phyloP scores from a whole-genome alignment of 768 basidiomycete species.

The Tulasnella sp. region DNA sequence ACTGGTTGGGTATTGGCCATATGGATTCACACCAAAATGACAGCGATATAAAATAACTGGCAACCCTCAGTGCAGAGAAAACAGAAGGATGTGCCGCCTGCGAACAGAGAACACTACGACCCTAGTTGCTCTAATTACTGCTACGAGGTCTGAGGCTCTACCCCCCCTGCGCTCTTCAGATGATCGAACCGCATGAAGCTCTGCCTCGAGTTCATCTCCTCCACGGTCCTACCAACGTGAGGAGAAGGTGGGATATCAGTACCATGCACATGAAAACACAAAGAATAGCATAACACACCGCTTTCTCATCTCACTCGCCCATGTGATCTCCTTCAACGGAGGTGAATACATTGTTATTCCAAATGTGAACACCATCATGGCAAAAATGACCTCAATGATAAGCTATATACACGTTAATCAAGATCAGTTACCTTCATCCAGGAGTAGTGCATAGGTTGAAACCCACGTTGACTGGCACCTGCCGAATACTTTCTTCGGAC shows the following conservation, averaged over 20 bases:
- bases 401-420: conserved; percentile 43
- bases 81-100: too few species aligned
- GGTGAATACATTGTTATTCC: conserved; percentile 66
- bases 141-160: too few species aligned
- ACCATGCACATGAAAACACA: neutral
- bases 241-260: neutral
- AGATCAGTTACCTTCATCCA: neutral
- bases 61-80: too few species aligned
- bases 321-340: conserved; percentile 67
- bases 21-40: too few species aligned
- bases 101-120: too few species aligned
- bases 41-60: too few species aligned
- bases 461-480: conserved; percentile 12
- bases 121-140: too few species aligned
- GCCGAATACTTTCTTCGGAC: conserved; percentile 10
- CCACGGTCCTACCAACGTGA: conserved; percentile 43
- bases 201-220: conserved; percentile 61
- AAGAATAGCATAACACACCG: conserved; percentile 38
- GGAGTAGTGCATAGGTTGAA: neutral
- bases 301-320: conserved; percentile 82
- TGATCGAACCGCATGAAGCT: conserved; percentile 55
- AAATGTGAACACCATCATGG: conserved; percentile 55
- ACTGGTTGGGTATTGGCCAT: too few species aligned
- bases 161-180: conserved; percentile 16
- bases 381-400: conserved; percentile 51